A percentile compares a stretch with the other conserved stretches of the same genome.
Evolutionary conservation across 2,329 filamentous ascomycete genomes (phyloP).

Genomic region (Ceratocystis ficicola): DNA sequence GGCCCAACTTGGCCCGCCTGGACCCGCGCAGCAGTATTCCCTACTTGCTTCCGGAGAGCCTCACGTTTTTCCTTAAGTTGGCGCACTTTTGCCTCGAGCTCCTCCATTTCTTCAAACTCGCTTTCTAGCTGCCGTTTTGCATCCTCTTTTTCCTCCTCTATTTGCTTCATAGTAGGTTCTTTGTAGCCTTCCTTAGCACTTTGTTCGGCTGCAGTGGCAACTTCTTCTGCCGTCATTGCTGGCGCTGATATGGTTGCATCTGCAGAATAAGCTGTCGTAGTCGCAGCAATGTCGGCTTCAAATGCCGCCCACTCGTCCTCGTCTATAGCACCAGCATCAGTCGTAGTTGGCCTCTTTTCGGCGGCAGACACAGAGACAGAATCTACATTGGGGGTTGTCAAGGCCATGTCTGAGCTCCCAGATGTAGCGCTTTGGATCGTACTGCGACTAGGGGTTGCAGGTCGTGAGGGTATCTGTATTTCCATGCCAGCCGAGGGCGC

Average conservation of each 20-base stretch:
- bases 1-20: constrained; percentile 22
- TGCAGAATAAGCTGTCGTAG: constrained; percentile 28
- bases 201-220: constrained; percentile 45
- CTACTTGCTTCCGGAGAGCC: constrained; percentile 39
- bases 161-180: constrained; percentile 40
- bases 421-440: constrained; percentile 22
- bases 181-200: constrained; percentile 39
- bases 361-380: not conserved
- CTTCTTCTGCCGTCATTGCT: constrained; percentile 51
- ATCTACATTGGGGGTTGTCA: constrained; percentile 18
- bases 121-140: constrained; percentile 59
- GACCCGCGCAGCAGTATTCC: constrained; percentile 26
- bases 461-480: constrained; percentile 51
- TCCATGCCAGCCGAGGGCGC: constrained; percentile 46
- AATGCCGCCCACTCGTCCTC: constrained; percentile 82
- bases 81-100: constrained; percentile 58
- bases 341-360: constrained; percentile 2
- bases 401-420: constrained; percentile 22
- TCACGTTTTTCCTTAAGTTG: constrained; percentile 60
- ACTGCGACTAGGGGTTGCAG: constrained; percentile 43
- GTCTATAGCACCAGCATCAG: constrained; percentile 34
- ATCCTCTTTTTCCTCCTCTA: constrained; percentile 62
- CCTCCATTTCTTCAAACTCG: constrained; percentile 74
- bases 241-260: constrained; percentile 56
- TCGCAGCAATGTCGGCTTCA: constrained; percentile 61